Evolutionary conservation across 2,329 filamentous ascomycete genomes (phyloP).

Genomic region (Colletotrichum sp.): DNA sequence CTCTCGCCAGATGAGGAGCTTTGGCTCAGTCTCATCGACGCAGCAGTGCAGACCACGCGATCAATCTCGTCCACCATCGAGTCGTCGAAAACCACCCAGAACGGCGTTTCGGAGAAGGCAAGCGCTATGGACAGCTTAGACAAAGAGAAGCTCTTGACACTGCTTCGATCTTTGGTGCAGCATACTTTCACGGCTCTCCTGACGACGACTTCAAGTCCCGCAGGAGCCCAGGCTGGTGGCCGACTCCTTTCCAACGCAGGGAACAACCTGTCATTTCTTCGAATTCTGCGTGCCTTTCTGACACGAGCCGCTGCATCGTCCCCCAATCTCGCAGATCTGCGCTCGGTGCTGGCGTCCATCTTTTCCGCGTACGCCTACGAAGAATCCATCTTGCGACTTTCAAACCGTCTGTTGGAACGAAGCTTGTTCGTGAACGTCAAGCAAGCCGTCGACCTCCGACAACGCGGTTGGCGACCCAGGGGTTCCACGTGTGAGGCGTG

Average conservation of each 20-base stretch:
- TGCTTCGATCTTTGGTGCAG: slow-evolving; percentile 83
- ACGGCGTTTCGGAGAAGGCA: slow-evolving; percentile 25
- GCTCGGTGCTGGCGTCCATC: slow-evolving; percentile 83
- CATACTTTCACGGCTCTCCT: slow-evolving; percentile 89
- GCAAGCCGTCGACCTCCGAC: slow-evolving; percentile 74
- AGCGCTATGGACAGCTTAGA: slow-evolving; percentile 45
- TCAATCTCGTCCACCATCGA: slow-evolving; percentile 64
- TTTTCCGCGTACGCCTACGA: slow-evolving; percentile 97
- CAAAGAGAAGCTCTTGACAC: slow-evolving; percentile 64
- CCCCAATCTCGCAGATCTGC: slow-evolving; percentile 85
- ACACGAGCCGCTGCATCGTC: slow-evolving; percentile 80
- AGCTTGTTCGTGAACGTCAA: slow-evolving; percentile 87
- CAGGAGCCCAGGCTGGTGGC: slow-evolving; percentile 34
- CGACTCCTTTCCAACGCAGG: slow-evolving; percentile 42
- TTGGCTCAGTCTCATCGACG: slow-evolving; percentile 67
- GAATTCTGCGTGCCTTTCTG: slow-evolving; percentile 87
- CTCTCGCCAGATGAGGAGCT: slow-evolving; percentile 60
- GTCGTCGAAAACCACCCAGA: slow-evolving; percentile 21
- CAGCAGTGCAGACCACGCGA: slow-evolving; percentile 67
- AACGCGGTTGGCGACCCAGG: slow-evolving; percentile 87
- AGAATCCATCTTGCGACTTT: slow-evolving; percentile 83
- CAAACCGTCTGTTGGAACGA: slow-evolving; percentile 85
- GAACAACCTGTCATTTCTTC: slow-evolving; percentile 80
- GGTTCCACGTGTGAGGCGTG: slow-evolving; percentile 91
- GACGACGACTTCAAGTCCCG: slow-evolving; percentile 69